These are phyloP conservation scores for Tolypocladium nubicola DNA, from an alignment of 2,329 filamentous ascomycete species.

Conservation along the genomic window DNA sequence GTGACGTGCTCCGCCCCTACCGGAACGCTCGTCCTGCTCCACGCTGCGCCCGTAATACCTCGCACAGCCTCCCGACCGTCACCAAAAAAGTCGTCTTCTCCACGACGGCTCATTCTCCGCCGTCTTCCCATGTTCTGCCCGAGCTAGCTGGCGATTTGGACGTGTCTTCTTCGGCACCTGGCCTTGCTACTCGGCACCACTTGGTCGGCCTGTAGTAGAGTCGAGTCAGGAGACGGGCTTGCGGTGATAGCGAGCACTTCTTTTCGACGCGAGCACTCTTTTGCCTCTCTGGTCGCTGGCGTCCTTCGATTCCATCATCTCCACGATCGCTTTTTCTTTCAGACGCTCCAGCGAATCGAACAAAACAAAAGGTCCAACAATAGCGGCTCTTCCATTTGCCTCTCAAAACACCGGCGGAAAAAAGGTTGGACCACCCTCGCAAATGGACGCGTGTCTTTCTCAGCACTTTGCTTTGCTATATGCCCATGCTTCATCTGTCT, in stretches of 20 bases:
- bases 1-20: constrained; percentile 14
- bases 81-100: constrained; percentile 6
- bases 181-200: constrained; percentile 11
- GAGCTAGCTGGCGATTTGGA: constrained; percentile 18
- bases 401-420: background rate
- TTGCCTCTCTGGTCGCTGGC: constrained; percentile 42
- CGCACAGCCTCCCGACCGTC: constrained; percentile 6
- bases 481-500: background rate
- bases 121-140: constrained; percentile 20
- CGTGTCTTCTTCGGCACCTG: constrained; percentile 21
- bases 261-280: constrained; percentile 27
- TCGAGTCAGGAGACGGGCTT: constrained; percentile 18
- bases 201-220: constrained; percentile 11
- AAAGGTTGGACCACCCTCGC: background rate
- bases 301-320: constrained; percentile 34
- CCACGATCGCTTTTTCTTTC: constrained; percentile 25
- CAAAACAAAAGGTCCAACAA: background rate
- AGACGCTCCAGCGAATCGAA: constrained; percentile 10
- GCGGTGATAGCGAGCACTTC: constrained; percentile 36
- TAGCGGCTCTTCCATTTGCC: background rate
- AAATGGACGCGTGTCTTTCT: background rate
- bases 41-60: constrained; percentile 17
- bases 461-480: background rate
- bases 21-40: constrained; percentile 13
- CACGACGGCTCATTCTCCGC: constrained; percentile 11